A percentile compares a stretch with the other conserved stretches of the same genome.
Conservation (phyloP, 805 yeast species). For the Spencermartinsiella europaea region DNA sequence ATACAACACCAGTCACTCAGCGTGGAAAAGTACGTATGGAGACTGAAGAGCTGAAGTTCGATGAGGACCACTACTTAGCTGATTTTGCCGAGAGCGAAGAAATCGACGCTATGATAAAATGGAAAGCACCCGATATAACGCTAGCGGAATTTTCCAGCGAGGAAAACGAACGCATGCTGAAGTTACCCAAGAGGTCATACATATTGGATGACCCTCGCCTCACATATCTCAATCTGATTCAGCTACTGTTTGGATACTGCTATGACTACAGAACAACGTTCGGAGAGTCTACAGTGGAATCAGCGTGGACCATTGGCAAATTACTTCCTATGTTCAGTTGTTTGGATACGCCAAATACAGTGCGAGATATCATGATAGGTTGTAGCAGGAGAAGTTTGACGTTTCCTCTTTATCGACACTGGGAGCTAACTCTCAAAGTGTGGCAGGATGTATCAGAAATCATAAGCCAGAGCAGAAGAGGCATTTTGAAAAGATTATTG, state of each 20-base stretch:
- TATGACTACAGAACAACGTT: constrained; percentile 73
- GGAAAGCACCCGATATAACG: background rate
- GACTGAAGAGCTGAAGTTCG: constrained; percentile 71
- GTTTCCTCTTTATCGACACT: constrained; percentile 77
- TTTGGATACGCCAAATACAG: constrained; percentile 48
- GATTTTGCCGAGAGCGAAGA: constrained; percentile 61
- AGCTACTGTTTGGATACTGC: constrained; percentile 64
- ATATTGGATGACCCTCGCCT: constrained; percentile 47
- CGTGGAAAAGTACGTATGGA: constrained; percentile 62
- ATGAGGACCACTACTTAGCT: constrained; percentile 82
- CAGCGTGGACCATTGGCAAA: constrained; percentile 93
- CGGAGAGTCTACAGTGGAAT: constrained; percentile 71
- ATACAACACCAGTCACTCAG: constrained; percentile 50
- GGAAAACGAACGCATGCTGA: constrained; percentile 63
- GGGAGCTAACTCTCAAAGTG: constrained; percentile 49
- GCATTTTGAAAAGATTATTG: constrained; percentile 55
- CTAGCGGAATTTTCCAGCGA: constrained; percentile 49
- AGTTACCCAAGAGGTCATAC: constrained; percentile 60
- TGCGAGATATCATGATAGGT: constrained; percentile 54
- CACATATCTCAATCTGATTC: constrained; percentile 58
- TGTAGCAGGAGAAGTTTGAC: constrained; percentile 67
- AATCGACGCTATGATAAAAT: constrained; percentile 40
- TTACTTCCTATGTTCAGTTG: constrained; percentile 71
- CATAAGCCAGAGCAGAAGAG: constrained; percentile 64
- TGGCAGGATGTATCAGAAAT: constrained; percentile 72